phyloP scores from a whole-genome alignment of 305 asterid genomes.

The Fraxinus baroniana region DNA sequence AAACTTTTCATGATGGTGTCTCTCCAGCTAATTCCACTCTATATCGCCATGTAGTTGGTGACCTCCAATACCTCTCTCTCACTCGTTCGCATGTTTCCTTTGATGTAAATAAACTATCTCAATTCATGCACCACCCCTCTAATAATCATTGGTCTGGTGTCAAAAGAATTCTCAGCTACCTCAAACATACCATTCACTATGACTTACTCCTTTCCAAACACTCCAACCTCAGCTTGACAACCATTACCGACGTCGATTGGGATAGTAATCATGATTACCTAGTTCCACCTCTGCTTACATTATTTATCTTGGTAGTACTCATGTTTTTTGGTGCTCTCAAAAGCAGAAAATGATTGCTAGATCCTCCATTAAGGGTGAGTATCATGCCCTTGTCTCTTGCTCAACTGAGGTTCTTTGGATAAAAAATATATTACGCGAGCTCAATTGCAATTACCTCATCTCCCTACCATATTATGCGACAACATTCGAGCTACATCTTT shows the following conservation, averaged over 20 bases:
- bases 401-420: not conserved
- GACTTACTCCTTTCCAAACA: not conserved
- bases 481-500: not conserved
- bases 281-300: not conserved
- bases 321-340: not conserved
- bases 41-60: not conserved
- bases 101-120: not conserved
- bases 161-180: not conserved
- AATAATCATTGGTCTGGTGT: not conserved
- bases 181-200: not conserved
- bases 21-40: not conserved
- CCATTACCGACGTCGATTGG: not conserved
- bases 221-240: not conserved
- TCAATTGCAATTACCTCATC: not conserved
- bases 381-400: not conserved
- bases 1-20: not conserved
- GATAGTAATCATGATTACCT: not conserved
- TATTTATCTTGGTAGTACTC: not conserved
- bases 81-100: not conserved
- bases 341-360: not conserved
- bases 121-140: not conserved
- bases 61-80: not conserved
- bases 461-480: not conserved
- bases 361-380: not conserved
- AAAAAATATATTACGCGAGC: not conserved